Base-by-base conservation (phyloP, 768 basidiomycete genomes). In the Rhodotorula diobovata region DNA sequence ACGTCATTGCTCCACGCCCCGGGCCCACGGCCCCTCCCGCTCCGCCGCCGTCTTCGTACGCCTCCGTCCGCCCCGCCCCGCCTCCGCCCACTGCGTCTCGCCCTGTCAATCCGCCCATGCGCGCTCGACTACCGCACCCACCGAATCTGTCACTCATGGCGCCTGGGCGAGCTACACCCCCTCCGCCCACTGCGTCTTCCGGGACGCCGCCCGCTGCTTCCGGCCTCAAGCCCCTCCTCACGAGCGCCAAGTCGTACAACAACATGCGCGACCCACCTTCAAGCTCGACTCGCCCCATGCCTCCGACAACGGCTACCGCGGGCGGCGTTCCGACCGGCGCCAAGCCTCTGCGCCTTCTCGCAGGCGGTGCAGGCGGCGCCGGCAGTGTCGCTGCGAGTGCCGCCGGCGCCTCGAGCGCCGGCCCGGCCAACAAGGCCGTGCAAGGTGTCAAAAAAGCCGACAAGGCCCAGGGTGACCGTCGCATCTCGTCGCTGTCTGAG, bases 401-500 rank as follows among this genome's bases (percentile, higher is more conserved):
- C 2, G 23, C 28, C 21, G 25, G 34, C 59, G 5, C 72, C 72
- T 35, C 66, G 9, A 20, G 30, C 11, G 35, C 39, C 25, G 53
- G 60, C 18, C 39, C 53, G 20, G 30, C 35, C 48, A n/a, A 35
- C 54, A 66, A 61, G 61, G 53, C 63, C 28, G 59, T 64, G 9
- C 77, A 59, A 11, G 63, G 60, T 0, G 88, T 86, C 80, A 85
- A 87, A 65, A 89, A 89, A 80, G 63, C 63, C 66, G 69, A 61
- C 21, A 65, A 65, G 64, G 87, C 83, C 67, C 71, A 66, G 18
- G 79, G 82, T 20, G 87, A 94, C 81, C 89, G 92, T 82, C 85
- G 95, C 71, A 95, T 97, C 77, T 93, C 91, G 74, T 90, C 93
- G 50, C 91, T 99, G 91, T 90, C 89, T 61, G 95, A 99, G 81